These are phyloP conservation scores for Corymbia maculata DNA, from an alignment of 345 rosid species.

Conservation along the genomic window DNA sequence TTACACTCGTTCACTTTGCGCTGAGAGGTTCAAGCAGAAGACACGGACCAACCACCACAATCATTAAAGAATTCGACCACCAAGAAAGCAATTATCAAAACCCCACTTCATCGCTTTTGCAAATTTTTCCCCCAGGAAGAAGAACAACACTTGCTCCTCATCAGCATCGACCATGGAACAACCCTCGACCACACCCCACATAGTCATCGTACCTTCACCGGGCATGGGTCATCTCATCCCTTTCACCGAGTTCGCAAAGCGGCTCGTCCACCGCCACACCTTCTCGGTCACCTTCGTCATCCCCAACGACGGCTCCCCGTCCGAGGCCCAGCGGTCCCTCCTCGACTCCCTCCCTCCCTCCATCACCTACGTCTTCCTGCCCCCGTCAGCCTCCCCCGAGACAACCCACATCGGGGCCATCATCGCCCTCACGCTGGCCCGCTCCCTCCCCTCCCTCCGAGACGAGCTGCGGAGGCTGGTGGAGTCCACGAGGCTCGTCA, in stretches of 20 bases:
- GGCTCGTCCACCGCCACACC: slow-evolving; percentile 26
- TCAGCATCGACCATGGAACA: slow-evolving; percentile 14
- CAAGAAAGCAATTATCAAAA: not conserved
- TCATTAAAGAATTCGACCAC: not conserved
- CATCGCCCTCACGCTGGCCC: slow-evolving; percentile 36
- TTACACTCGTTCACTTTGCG: not conserved
- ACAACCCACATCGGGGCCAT: slow-evolving; percentile 25
- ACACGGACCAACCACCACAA: not conserved
- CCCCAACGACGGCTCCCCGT: slow-evolving; percentile 36
- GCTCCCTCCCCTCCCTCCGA: slow-evolving; percentile 24
- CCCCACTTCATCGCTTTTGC: not conserved
- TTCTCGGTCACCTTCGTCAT: slow-evolving; percentile 37
- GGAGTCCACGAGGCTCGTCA: slow-evolving; percentile 12
- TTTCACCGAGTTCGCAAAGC: slow-evolving; percentile 50
- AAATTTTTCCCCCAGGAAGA: not conserved
- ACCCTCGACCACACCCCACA: slow-evolving; percentile 17
- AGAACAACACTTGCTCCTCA: not conserved
- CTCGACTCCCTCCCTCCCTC: slow-evolving; percentile 41
- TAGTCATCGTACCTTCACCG: slow-evolving; percentile 46
- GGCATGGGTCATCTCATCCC: slow-evolving; percentile 91
- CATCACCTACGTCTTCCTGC: slow-evolving; percentile 33
- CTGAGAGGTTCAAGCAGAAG: not conserved
- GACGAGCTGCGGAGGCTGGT: slow-evolving; percentile 9
- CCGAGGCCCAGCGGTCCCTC: slow-evolving; percentile 27
- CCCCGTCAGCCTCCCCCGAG: slow-evolving; percentile 29